Evolutionary conservation across 139 green algal genomes (phyloP).

Genomic region (Volvox reticuliferus): DNA sequence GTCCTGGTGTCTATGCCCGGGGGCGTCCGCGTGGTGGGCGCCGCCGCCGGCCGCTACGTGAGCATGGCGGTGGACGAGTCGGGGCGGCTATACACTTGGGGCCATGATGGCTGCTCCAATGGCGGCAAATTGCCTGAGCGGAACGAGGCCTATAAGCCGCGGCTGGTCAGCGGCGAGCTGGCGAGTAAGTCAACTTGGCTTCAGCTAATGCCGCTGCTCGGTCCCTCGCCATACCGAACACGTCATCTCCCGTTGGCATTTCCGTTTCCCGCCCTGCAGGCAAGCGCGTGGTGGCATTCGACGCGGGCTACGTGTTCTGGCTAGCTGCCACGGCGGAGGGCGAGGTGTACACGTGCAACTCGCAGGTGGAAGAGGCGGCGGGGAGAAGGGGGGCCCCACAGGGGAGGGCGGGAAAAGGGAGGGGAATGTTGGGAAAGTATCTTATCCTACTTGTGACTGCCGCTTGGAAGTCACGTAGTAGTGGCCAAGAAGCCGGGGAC

Average conservation of each 20-base stretch:
- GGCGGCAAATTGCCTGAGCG: constrained; percentile 37
- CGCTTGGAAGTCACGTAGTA: background rate
- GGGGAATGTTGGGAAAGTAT: background rate
- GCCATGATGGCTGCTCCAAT: constrained; percentile 61
- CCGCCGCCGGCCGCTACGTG: constrained; percentile 67
- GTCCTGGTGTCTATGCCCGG: background rate
- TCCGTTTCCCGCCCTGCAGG: constrained; percentile 37
- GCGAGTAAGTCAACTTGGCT: background rate
- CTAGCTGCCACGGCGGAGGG: constrained; percentile 62
- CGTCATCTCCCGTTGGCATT: background rate
- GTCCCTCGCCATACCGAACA: background rate
- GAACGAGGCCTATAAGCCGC: constrained; percentile 44
- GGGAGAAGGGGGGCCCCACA: too few relatives aligned
- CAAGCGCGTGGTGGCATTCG: constrained; percentile 61
- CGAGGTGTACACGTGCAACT: constrained; percentile 70
- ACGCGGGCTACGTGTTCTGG: constrained; percentile 73
- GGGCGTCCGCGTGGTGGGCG: constrained; percentile 47
- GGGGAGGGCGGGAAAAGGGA: background rate
- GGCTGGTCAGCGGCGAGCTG: constrained; percentile 48
- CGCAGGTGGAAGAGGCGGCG: constrained; percentile 31
- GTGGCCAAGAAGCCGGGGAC: too few relatives aligned
- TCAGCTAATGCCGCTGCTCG: background rate
- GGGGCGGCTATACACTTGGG: constrained; percentile 60
- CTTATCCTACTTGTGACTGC: background rate
- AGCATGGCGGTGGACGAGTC: constrained; percentile 55